Percentiles rank a stretch among this genome's conserved stretches.
Evolutionary conservation across 148 eudicot species (phyloP).

Genomic region (Diospyros kaki): DNA sequence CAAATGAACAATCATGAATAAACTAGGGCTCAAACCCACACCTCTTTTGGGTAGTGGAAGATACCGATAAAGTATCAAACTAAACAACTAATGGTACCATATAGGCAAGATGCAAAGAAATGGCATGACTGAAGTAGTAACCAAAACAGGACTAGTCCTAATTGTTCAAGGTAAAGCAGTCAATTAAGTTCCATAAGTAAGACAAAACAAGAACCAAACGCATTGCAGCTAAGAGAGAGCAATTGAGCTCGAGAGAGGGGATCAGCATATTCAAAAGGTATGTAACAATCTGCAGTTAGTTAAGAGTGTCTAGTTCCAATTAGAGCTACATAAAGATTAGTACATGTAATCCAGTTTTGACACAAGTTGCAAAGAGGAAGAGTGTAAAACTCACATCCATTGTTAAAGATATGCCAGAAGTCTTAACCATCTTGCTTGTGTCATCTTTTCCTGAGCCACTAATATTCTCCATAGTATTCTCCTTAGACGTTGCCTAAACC

Average conservation of each 20-base stretch:
- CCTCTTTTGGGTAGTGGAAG: not conserved
- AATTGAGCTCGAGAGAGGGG: not conserved
- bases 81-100: not conserved
- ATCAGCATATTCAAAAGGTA: not conserved
- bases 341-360: not conserved
- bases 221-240: not conserved
- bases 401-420: conserved; percentile 24
- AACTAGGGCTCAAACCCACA: not conserved
- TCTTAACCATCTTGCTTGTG: conserved; percentile 20
- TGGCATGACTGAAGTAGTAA: not conserved
- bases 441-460: conserved; percentile 15
- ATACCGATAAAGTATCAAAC: not conserved
- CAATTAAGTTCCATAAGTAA: not conserved
- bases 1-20: not conserved
- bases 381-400: conserved; percentile 40
- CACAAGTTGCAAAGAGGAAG: not conserved
- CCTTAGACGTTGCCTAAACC: conserved; percentile 36
- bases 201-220: not conserved
- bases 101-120: not conserved
- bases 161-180: not conserved
- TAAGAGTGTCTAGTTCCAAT: not conserved
- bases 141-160: not conserved
- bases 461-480: conserved; percentile 12
- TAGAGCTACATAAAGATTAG: not conserved
- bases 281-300: not conserved